phyloP scores from a whole-genome alignment of 192 early-diverging fungal genomes.

The Umbelopsis vinacea region DNA sequence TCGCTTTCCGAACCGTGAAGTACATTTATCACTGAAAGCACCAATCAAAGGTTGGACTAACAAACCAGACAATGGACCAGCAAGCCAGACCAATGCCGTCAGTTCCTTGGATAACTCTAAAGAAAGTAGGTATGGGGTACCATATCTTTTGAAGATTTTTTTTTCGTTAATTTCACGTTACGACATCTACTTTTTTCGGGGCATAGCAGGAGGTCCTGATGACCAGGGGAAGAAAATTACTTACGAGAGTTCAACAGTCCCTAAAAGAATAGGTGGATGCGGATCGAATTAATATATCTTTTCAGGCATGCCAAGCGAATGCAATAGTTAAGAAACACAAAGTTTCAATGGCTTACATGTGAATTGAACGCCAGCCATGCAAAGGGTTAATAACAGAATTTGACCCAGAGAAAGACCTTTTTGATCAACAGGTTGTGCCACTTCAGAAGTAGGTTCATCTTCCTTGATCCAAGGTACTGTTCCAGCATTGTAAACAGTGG shows the following conservation, averaged over 20 bases:
- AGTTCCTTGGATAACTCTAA: conserved; percentile 66
- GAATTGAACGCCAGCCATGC: conserved; percentile 72
- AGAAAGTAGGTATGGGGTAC: conserved; percentile 72
- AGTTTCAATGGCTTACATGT: conserved; percentile 55
- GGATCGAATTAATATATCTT: too few species aligned
- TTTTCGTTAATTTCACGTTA: too few species aligned
- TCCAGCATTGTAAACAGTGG: conserved; percentile 40
- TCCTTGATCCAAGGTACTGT: conserved; percentile 22
- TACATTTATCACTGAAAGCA: conserved; percentile 80
- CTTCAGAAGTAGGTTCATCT: conserved; percentile 9
- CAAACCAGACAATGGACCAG: conserved; percentile 70
- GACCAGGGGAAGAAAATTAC: conserved; percentile 10
- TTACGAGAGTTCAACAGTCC: conserved; percentile 73
- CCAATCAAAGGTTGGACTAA: conserved; percentile 59
- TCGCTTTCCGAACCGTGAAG: conserved; percentile 74
- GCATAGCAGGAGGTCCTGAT: neutral
- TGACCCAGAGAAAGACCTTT: conserved; percentile 29
- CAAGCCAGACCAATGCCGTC: conserved; percentile 80
- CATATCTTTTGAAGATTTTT: conserved; percentile 52
- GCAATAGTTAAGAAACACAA: neutral
- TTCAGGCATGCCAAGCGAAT: too few species aligned
- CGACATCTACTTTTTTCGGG: too few species aligned
- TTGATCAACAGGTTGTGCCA: conserved; percentile 7
- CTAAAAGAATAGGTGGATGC: conserved; percentile 33
- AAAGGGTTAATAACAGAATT: conserved; percentile 56